phyloP scores from a whole-genome alignment of 2,329 filamentous ascomycete genomes.

The Apiospora aurea region DNA sequence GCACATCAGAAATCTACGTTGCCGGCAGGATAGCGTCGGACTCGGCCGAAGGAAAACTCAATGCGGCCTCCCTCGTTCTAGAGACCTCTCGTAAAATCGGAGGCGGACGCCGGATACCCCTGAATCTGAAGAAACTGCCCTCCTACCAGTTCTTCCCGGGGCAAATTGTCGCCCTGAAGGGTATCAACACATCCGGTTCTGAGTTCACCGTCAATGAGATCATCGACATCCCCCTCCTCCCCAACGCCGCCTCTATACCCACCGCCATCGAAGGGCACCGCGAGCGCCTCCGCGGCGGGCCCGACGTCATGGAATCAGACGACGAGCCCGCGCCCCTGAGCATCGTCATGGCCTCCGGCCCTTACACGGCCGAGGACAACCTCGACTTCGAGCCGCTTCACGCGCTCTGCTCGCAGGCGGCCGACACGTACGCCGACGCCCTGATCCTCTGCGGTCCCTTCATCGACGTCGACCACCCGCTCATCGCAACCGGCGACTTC shows the following conservation, averaged over 20 bases:
- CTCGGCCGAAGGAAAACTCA: conserved; percentile 83
- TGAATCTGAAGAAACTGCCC: conserved; percentile 75
- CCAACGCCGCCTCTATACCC: conserved; percentile 74
- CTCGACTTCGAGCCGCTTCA: conserved; percentile 89
- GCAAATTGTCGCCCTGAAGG: conserved; percentile 86
- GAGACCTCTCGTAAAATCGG: conserved; percentile 88
- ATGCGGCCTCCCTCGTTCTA: conserved; percentile 82
- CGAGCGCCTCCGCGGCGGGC: conserved; percentile 70
- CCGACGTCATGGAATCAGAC: conserved; percentile 68
- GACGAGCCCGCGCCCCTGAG: conserved; percentile 71
- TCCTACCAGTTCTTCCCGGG: conserved; percentile 90
- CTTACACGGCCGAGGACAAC: conserved; percentile 92
- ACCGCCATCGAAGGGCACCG: conserved; percentile 72
- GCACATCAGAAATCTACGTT: conserved; percentile 85
- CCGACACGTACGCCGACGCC: conserved; percentile 76
- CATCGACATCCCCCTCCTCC: conserved; percentile 76
- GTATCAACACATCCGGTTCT: conserved; percentile 85
- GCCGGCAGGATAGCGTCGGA: conserved; percentile 93
- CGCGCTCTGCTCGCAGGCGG: conserved; percentile 79
- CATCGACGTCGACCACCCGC: conserved; percentile 88
- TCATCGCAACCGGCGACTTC: conserved; percentile 82
- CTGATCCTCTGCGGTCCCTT: conserved; percentile 87
- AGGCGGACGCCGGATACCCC: conserved; percentile 79
- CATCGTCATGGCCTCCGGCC: conserved; percentile 81
- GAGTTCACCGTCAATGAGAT: conserved; percentile 83